Evolutionary conservation across 352 stramenopile species (phyloP).

Genomic region (Vaucheria bursata): DNA sequence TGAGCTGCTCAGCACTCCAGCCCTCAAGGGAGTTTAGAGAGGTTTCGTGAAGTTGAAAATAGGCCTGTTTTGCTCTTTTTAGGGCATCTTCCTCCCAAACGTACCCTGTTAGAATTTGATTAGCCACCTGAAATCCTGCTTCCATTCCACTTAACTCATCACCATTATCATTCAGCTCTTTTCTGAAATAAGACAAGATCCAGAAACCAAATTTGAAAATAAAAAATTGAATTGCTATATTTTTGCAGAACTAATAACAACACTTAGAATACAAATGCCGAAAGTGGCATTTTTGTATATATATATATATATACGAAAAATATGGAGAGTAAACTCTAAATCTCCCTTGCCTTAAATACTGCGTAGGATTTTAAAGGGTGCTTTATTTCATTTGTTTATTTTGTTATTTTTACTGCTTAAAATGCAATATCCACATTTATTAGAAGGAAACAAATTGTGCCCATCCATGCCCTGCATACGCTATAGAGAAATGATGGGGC

Average conservation of each 20-base stretch:
- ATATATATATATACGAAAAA: too few relatives aligned
- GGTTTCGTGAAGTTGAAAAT: conserved; percentile 52
- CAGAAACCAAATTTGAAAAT: conserved; percentile 5
- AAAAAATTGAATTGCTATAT: conserved; percentile 19
- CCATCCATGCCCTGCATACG: too few relatives aligned
- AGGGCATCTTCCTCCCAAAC: conserved; percentile 73
- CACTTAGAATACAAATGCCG: conserved; percentile 2
- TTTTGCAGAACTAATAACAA: conserved; percentile 5
- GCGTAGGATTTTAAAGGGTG: too few relatives aligned
- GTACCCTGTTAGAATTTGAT: conserved; percentile 70
- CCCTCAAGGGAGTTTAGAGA: conserved; percentile 48
- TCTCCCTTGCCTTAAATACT: too few relatives aligned
- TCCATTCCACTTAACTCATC: conserved; percentile 12
- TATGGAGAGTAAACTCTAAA: too few relatives aligned
- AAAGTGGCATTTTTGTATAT: neutral
- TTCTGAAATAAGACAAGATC: neutral
- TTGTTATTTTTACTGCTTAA: too few relatives aligned
- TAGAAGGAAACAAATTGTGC: too few relatives aligned
- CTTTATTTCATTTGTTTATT: too few relatives aligned
- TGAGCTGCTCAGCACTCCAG: conserved; percentile 42
- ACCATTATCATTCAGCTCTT: neutral
- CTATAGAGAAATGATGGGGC: too few relatives aligned
- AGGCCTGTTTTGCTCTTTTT: conserved; percentile 63
- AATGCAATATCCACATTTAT: too few relatives aligned
- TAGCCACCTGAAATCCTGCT: conserved; percentile 45